Evolutionary conservation across 176 grass and related monocot genomes (phyloP).

Genomic region (Ampelocalamus luodianensis): DNA sequence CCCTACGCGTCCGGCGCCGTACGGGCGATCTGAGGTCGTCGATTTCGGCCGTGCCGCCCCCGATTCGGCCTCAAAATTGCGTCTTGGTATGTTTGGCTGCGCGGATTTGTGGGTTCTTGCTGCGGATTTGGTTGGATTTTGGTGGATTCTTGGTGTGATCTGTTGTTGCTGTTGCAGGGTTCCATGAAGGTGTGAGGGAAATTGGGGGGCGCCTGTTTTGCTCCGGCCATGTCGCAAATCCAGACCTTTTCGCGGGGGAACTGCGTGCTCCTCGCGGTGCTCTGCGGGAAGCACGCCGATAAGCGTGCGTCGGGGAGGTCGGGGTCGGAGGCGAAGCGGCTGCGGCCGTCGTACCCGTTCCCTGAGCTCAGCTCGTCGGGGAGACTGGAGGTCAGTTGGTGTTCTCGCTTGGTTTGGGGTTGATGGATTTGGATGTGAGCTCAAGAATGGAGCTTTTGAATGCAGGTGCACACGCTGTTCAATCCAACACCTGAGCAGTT

Average conservation of each 20-base stretch:
- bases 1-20: slow-evolving; percentile 3
- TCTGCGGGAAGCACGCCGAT: slow-evolving; percentile 74
- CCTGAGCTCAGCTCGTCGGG: slow-evolving; percentile 79
- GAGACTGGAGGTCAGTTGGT: slow-evolving; percentile 68
- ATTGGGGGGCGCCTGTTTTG: slow-evolving; percentile 17
- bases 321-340: slow-evolving; percentile 51
- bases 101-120: slow-evolving; percentile 29
- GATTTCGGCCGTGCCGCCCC: slow-evolving; percentile 29
- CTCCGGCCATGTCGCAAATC: slow-evolving; percentile 73
- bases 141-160: slow-evolving; percentile 29
- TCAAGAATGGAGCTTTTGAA: slow-evolving; percentile 24
- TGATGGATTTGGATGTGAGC: slow-evolving; percentile 14
- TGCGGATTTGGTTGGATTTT: slow-evolving; percentile 47
- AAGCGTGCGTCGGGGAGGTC: slow-evolving; percentile 27
- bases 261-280: slow-evolving; percentile 87
- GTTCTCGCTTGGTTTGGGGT: not conserved
- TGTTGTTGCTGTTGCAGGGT: slow-evolving; percentile 30
- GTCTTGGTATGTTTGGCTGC: slow-evolving; percentile 38
- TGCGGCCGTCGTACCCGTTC: slow-evolving; percentile 62
- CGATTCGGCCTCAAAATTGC: slow-evolving; percentile 44
- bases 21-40: not conserved
- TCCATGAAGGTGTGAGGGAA: slow-evolving; percentile 39
- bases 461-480: slow-evolving; percentile 80
- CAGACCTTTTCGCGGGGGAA: slow-evolving; percentile 68
- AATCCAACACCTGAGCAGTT: slow-evolving; percentile 92